phyloP scores from a whole-genome alignment of 768 basidiomycete species.

The Inosperma sp. region DNA sequence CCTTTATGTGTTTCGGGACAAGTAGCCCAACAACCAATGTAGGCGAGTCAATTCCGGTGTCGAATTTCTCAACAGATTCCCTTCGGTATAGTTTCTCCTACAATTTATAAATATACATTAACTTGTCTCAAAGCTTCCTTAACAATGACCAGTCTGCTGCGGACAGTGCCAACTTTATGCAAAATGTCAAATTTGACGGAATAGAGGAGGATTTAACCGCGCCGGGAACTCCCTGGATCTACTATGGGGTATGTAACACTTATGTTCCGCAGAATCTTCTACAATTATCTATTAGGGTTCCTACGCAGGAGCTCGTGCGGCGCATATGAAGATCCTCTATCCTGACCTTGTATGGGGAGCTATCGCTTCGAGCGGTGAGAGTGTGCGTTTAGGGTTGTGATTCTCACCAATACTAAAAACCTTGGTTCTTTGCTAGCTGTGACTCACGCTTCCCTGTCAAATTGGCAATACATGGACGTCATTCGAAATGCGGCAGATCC shows the following conservation, averaged over 20 bases:
- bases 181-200: slow-evolving; percentile 67
- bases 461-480: slow-evolving; percentile 88
- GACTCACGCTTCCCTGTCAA: slow-evolving; percentile 75
- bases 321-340: slow-evolving; percentile 84
- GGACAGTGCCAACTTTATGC: slow-evolving; percentile 91
- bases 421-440: slow-evolving; percentile 47
- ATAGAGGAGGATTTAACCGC: slow-evolving; percentile 69
- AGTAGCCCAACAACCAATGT: not conserved
- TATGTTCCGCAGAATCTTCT: too few relatives aligned
- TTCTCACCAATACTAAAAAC: not conserved
- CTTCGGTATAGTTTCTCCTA: slow-evolving; percentile 47
- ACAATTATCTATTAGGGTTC: slow-evolving; percentile 52
- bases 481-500: slow-evolving; percentile 66
- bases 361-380: slow-evolving; percentile 76
- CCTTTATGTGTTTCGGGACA: not conserved
- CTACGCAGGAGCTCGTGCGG: slow-evolving; percentile 90
- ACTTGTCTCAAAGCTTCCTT: slow-evolving; percentile 55
- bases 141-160: slow-evolving; percentile 86
- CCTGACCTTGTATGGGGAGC: slow-evolving; percentile 87
- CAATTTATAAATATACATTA: not conserved
- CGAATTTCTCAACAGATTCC: slow-evolving; percentile 76
- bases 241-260: slow-evolving; percentile 69
- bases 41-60: slow-evolving; percentile 74
- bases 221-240: slow-evolving; percentile 79
- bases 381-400: slow-evolving; percentile 18